Base-by-base conservation (phyloP, 441 rosid species). In the Croton laevigatus region DNA sequence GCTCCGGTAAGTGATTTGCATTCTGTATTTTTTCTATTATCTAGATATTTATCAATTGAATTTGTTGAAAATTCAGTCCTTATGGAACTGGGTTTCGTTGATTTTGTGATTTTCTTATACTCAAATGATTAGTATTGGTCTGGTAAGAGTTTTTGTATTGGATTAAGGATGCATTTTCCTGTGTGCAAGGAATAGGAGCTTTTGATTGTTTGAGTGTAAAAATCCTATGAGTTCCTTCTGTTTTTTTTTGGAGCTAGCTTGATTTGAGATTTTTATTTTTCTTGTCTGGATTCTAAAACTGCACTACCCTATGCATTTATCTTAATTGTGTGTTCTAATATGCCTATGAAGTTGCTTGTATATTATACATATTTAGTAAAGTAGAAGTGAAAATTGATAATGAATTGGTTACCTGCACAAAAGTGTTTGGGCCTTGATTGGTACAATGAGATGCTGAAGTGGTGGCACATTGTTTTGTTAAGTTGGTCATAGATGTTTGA, bases 1-100 rank as follows among this genome's bases (percentile, higher is more conserved):
- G 65, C 75, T 74, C 75, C 81, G 75, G 88, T 87, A 34, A 81
- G 85, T 74, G 69, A 73, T 70, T 67, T 37, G 46, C 45, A 17
- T 44, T 42, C 2, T 19, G 11, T 0, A 20, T 42, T 13, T 44
- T 49, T 48, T 37, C 20, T 53, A 19, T 1, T 53, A 7, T 62
- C 19, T 54, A 3, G 17, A 3, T 60, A n/a, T 6, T 59, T 65
- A 42, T 57, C 12, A 19, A 48, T 7, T 65, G 57, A 23, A 52
- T 58, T 61, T 20, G 13, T 72, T 46, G 66, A 19, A 59, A 38
- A 54, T 66, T 73, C 32, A 12, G 44, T 42, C 36, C 3, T 62
- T 77, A 65, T 67, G n/a, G 70, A 61, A 69, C 65, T 82, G 78
- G 78, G 78, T 78, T 67, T 52, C 71, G 61, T 13, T 78, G 62